Conservation (phyloP, 1,139 yeast genomes). For the Suhomyces panamericanus region DNA sequence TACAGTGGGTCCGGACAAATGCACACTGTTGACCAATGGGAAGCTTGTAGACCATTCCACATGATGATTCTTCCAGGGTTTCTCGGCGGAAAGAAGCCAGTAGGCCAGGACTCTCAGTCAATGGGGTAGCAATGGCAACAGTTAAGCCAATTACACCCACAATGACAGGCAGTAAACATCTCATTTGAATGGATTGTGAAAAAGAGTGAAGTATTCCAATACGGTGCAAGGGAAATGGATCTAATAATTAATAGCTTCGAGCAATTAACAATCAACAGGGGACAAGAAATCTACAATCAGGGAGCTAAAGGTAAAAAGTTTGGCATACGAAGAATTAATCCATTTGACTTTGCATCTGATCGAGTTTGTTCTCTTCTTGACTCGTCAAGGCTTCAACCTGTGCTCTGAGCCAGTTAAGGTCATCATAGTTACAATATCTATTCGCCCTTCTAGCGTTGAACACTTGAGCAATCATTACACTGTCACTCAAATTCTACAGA, state of each 20-base stretch:
- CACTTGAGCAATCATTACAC: neutral
- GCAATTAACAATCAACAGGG: no score
- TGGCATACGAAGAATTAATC: no score
- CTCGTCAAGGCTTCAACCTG: no score
- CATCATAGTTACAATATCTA: no score
- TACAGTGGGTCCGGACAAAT: slow-evolving; percentile 42
- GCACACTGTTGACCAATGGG: slow-evolving; percentile 41
- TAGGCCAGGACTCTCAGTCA: neutral
- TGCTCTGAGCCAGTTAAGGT: no score
- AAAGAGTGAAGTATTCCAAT: neutral
- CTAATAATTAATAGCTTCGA: neutral
- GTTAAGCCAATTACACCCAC: neutral
- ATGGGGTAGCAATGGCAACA: neutral
- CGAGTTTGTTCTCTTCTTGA: no score
- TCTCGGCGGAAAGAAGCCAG: neutral
- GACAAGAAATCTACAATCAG: no score
- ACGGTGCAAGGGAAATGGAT: neutral
- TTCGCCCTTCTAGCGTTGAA: no score
- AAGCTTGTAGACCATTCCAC: slow-evolving; percentile 21
- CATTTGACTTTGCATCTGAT: no score
- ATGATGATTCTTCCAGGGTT: slow-evolving; percentile 3
- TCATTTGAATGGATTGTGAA: neutral
- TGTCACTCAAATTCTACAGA: slow-evolving; percentile 9
- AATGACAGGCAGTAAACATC: neutral
- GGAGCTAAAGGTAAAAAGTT: no score